A percentile compares a stretch with the other conserved stretches of the same genome.
Evolutionary conservation across 768 basidiomycete species (phyloP).

Genomic region (Cyathus striatus): DNA sequence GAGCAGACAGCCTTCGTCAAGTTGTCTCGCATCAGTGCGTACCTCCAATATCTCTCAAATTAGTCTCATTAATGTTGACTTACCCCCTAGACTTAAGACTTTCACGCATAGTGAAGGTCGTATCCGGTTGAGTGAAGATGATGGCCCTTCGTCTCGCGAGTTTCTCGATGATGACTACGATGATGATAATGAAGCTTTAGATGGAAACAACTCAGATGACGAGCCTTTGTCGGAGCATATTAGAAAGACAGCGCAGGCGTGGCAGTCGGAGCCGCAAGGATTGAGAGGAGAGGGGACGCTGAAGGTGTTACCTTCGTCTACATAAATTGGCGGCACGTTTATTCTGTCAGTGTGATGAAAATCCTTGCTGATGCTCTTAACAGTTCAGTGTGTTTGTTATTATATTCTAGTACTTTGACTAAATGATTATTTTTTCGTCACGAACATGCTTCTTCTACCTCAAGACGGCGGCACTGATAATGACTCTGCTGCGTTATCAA

Average conservation of each 20-base stretch:
- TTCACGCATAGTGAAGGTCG: conserved; percentile 48
- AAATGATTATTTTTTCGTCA: too few relatives aligned
- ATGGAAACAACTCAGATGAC: conserved; percentile 14
- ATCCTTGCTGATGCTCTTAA: too few relatives aligned
- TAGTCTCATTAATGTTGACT: not conserved
- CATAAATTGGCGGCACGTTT: too few relatives aligned
- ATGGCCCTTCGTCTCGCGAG: conserved; percentile 64
- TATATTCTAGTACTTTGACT: too few relatives aligned
- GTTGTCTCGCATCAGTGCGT: conserved; percentile 63
- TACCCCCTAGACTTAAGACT: conserved; percentile 44
- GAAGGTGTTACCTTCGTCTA: not conserved
- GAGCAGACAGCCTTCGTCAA: conserved; percentile 47
- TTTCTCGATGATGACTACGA: conserved; percentile 60
- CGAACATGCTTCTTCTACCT: too few relatives aligned
- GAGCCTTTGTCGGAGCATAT: conserved; percentile 23
- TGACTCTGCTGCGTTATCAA: too few relatives aligned
- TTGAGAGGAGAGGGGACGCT: conserved; percentile 7
- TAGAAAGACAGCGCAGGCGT: conserved; percentile 16
- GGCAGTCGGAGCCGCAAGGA: too few relatives aligned
- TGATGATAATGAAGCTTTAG: conserved; percentile 33
- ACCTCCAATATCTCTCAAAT: not conserved
- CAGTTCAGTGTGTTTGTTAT: too few relatives aligned
- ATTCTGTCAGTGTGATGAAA: too few relatives aligned
- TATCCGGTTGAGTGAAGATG: conserved; percentile 66
- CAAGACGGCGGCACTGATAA: too few relatives aligned